Evolutionary conservation across 495 filamentous ascomycete species (phyloP), one percentile per base, ranked within the genome.

Genomic region (Tuber microsphaerosporum): DNA sequence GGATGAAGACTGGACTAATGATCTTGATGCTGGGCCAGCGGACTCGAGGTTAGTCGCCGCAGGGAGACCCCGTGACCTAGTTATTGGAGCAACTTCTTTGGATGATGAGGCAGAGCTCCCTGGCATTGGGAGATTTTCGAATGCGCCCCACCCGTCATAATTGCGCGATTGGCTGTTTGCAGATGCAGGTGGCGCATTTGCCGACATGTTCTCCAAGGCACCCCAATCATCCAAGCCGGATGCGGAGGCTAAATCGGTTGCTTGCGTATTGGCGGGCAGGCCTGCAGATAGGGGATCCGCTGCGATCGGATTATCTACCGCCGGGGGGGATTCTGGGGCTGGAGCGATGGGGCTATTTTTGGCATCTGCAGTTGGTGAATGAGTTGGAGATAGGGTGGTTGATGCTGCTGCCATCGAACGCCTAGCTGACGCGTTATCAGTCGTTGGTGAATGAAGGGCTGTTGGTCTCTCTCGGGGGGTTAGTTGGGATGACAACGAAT

Each of bases 211-310:
- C 45, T 79, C 80, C 9, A 82, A 81, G 41, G 72, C 43, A 41
- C 74, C 74, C 80, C 79, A 82, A 70, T 77, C 80, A 43, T 74
- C 79, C 16, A 78, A 71, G 69, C 39, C 48, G n/a, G 69, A 61
- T 42, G 14, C 14, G 5, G 69, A 45, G 72, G 51, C 73, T 70
- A 70, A 65, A 68, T 14, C 26, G 31, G 51, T 34, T 42, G 51
- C 45, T 56, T 48, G 12, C 48, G 44, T 41, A 70, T 78, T 41
- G 9, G 34, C 34, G 22, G 34, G 31, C 61, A 65, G 74, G 19
- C 39, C 70, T 61, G 48, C 37, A 37, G 77, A 26, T 48, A 44
- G 56, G 26, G 79, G 42, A 42, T 51, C 22, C 41, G 39, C 20
- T 72, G 69, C 26, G 74, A 44, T 76, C 51, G 78, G 74, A 39